Evolutionary conservation across 495 filamentous ascomycete genomes (phyloP).

Genomic region (Alectoria sarmentosa): DNA sequence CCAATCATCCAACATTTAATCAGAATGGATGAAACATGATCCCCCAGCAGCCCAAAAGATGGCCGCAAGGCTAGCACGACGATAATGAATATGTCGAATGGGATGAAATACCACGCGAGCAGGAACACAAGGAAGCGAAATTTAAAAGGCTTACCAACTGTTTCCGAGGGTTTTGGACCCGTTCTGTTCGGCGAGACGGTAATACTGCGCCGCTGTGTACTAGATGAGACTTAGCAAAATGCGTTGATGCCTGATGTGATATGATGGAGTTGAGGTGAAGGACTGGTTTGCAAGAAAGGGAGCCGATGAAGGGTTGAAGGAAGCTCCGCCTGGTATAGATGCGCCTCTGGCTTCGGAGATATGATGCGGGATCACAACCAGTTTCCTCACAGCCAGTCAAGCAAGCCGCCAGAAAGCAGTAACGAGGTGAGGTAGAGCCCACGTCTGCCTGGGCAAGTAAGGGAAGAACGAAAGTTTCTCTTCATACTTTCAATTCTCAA

Average conservation of each 20-base stretch:
- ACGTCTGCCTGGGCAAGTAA: not conserved
- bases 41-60: conserved; percentile 11
- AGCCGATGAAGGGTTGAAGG: not conserved
- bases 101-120: conserved; percentile 18
- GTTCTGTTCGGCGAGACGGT: conserved; percentile 82
- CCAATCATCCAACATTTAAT: conserved; percentile 26
- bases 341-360: not conserved
- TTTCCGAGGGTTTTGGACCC: conserved; percentile 90
- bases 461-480: not conserved
- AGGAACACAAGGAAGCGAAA: conserved; percentile 10
- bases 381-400: conserved; percentile 5
- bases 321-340: not conserved
- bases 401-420: not conserved
- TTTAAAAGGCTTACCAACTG: conserved; percentile 67
- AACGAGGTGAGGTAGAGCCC: not conserved
- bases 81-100: not conserved
- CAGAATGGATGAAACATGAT: conserved; percentile 26
- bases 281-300: not conserved
- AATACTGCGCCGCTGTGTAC: conserved; percentile 86
- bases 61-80: conserved; percentile 10
- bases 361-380: not conserved
- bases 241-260: conserved; percentile 34
- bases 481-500: not conserved
- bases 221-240: conserved; percentile 34
- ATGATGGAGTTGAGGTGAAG: not conserved